Evolutionary conservation across 352 stramenopile species (phyloP).

Genomic region (Thalassiosira livingstoniorum): DNA sequence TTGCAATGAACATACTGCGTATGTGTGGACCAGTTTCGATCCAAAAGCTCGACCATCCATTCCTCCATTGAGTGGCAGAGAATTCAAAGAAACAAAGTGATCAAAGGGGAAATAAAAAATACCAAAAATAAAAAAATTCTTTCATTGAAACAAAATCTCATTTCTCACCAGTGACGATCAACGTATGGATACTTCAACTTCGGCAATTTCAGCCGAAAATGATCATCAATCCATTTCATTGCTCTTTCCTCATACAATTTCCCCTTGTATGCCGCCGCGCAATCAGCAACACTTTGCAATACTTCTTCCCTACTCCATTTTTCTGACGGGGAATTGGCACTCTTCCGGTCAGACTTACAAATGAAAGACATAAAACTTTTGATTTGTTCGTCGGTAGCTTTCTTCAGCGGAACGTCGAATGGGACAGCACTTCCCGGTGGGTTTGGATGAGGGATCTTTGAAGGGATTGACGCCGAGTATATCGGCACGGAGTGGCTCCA

Average conservation of each 20-base stretch:
- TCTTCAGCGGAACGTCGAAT: slow-evolving; percentile 43
- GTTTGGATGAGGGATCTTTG: slow-evolving; percentile 49
- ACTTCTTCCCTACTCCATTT: neutral
- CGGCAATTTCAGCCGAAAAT: slow-evolving; percentile 40
- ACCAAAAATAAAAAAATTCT: slow-evolving; percentile 3
- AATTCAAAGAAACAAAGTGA: neutral
- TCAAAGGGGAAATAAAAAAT: neutral
- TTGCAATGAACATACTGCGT: slow-evolving; percentile 44
- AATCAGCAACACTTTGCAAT: slow-evolving; percentile 30
- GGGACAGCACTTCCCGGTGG: slow-evolving; percentile 35
- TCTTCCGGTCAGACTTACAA: too few relatives aligned
- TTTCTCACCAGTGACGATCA: slow-evolving; percentile 45
- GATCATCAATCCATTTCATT: slow-evolving; percentile 56
- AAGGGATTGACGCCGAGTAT: slow-evolving; percentile 27
- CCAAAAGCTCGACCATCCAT: slow-evolving; percentile 56
- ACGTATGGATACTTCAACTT: slow-evolving; percentile 54
- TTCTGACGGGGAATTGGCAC: too few relatives aligned
- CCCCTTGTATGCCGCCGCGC: slow-evolving; percentile 52
- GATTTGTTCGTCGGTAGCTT: slow-evolving; percentile 41
- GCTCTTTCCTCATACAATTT: slow-evolving; percentile 38
- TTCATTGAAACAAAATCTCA: neutral
- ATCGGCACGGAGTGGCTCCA: slow-evolving; percentile 39
- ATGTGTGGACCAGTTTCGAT: slow-evolving; percentile 46
- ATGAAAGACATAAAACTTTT: slow-evolving; percentile 35
- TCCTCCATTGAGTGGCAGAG: slow-evolving; percentile 25